Percentiles rank a stretch among this genome's conserved stretches.
These are phyloP conservation scores for Fusarium newnesense DNA, from an alignment of 2,329 filamentous ascomycete species.

Conservation along the genomic window DNA sequence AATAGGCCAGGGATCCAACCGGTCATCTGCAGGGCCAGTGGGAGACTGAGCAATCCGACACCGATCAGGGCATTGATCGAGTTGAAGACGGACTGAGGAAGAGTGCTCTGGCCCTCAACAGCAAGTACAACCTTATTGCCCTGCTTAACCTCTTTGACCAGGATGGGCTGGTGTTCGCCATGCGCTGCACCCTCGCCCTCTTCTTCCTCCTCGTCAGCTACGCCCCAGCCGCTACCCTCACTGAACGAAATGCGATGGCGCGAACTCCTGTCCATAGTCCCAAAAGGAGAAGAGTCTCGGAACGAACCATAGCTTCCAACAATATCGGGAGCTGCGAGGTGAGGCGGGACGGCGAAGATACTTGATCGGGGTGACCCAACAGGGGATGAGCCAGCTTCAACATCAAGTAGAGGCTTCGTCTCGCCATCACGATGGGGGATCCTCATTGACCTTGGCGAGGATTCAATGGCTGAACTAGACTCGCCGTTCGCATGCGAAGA, in stretches of 20 bases:
- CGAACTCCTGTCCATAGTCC: constrained; percentile 58
- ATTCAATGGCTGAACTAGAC: constrained; percentile 34
- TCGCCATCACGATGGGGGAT: constrained; percentile 56
- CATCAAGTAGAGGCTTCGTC: constrained; percentile 58
- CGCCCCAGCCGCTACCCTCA: constrained; percentile 45
- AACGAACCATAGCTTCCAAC: constrained; percentile 76
- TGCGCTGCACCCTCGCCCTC: constrained; percentile 53
- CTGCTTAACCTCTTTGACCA: constrained; percentile 91
- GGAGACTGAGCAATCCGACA: constrained; percentile 87
- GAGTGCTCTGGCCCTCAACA: constrained; percentile 91
- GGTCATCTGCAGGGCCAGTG: constrained; percentile 85
- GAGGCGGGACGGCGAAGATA: constrained; percentile 68
- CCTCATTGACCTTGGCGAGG: constrained; percentile 20
- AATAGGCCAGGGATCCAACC: constrained; percentile 87
- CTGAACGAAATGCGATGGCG: constrained; percentile 59
- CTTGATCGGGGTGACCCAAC: constrained; percentile 47
- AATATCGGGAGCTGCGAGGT: constrained; percentile 74
- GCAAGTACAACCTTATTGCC: constrained; percentile 86
- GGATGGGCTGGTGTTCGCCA: constrained; percentile 75
- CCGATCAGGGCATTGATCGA: constrained; percentile 94
- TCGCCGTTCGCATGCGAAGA: constrained; percentile 38
- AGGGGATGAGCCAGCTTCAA: constrained; percentile 52
- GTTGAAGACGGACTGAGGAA: constrained; percentile 96
- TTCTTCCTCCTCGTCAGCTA: constrained; percentile 50
- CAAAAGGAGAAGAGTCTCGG: constrained; percentile 59